These are phyloP conservation scores for Pichia membranifaciens DNA, from an alignment of 805 yeast species.

Conservation along the genomic window DNA sequence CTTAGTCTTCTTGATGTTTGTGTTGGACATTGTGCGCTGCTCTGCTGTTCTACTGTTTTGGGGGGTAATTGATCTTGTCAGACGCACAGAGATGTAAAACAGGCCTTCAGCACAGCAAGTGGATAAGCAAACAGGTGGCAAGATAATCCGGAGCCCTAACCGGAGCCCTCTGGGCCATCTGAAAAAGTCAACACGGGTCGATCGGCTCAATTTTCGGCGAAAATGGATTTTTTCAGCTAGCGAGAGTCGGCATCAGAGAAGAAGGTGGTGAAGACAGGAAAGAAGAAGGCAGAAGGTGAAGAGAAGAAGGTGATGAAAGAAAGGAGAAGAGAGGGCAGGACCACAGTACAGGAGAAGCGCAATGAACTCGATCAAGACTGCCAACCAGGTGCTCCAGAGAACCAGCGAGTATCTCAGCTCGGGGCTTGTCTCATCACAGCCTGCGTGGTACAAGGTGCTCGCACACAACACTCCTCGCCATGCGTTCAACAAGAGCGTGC, in stretches of 20 bases:
- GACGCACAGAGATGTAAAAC: too few species aligned
- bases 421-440: constrained; percentile 65
- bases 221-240: too few species aligned
- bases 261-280: background rate
- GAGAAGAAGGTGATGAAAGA: background rate
- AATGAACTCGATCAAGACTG: constrained; percentile 73
- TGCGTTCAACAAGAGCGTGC: constrained; percentile 45
- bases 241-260: too few species aligned
- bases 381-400: constrained; percentile 70
- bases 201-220: too few species aligned
- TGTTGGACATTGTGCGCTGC: too few species aligned
- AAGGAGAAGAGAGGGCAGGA: background rate
- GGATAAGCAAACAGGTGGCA: too few species aligned
- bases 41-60: too few species aligned
- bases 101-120: too few species aligned
- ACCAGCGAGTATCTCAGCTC: constrained; percentile 70
- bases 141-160: too few species aligned
- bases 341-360: background rate
- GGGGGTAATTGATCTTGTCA: too few species aligned
- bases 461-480: constrained; percentile 75
- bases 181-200: too few species aligned
- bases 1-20: constrained; percentile 29
- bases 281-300: background rate
- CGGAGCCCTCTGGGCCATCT: too few species aligned
- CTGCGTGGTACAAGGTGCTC: constrained; percentile 87